Evolutionary conservation across 2,329 filamentous ascomycete genomes (phyloP).

Genomic region (Paraphoma chrysanthemicola): DNA sequence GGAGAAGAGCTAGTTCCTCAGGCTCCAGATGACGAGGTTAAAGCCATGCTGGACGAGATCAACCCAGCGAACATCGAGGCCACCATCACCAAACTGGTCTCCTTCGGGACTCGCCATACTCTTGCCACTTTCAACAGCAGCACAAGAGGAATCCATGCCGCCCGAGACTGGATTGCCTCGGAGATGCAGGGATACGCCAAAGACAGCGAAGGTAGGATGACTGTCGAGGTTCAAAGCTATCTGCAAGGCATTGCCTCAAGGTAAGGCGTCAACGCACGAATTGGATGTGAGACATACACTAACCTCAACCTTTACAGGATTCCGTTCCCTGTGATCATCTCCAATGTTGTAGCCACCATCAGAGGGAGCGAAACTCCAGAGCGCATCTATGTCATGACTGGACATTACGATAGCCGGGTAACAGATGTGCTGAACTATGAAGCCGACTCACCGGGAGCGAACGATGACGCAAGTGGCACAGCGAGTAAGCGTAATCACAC

Average conservation of each 20-base stretch:
- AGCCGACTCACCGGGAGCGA: slow-evolving; percentile 62
- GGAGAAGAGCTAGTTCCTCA: slow-evolving; percentile 50
- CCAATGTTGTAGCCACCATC: slow-evolving; percentile 58
- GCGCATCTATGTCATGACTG: slow-evolving; percentile 61
- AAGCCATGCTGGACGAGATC: slow-evolving; percentile 49
- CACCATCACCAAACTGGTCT: slow-evolving; percentile 61
- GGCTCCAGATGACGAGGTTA: slow-evolving; percentile 50
- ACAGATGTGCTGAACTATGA: slow-evolving; percentile 60
- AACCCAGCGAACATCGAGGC: slow-evolving; percentile 56
- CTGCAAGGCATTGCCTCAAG: slow-evolving; percentile 55
- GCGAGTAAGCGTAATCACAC: slow-evolving; percentile 43
- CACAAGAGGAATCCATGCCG: slow-evolving; percentile 62
- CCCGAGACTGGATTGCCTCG: slow-evolving; percentile 62
- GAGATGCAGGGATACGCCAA: slow-evolving; percentile 59
- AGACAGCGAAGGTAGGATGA: slow-evolving; percentile 58
- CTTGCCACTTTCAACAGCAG: slow-evolving; percentile 60
- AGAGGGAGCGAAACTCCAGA: slow-evolving; percentile 57
- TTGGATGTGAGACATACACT: no score
- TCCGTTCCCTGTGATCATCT: slow-evolving; percentile 60
- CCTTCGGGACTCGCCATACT: slow-evolving; percentile 65
- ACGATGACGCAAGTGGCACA: slow-evolving; percentile 65
- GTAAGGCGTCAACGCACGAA: no score
- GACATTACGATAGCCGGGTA: slow-evolving; percentile 63
- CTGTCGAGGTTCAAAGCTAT: slow-evolving; percentile 60
- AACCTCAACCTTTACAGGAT: slow-evolving; percentile 41